phyloP scores from a whole-genome alignment of 495 filamentous ascomycete species.

The Massariosphaeria phaeospora region DNA sequence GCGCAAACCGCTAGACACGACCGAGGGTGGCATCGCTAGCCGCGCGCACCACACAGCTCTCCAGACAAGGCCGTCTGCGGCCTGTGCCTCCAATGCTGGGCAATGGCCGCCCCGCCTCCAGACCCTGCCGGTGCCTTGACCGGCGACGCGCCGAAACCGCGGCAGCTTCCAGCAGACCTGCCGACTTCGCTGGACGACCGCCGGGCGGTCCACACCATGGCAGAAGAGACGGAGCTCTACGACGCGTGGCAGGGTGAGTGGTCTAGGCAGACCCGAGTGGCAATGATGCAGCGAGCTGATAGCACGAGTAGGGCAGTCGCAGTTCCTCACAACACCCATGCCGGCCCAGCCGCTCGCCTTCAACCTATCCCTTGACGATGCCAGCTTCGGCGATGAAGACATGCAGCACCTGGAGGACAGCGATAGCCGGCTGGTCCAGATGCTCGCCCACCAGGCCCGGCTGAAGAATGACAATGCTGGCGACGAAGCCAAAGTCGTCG shows the following conservation, averaged over 20 bases:
- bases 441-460: constrained; percentile 89
- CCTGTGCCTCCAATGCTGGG: neutral
- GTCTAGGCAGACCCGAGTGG: neutral
- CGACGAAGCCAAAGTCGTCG: constrained; percentile 73
- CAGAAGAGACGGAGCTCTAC: constrained; percentile 87
- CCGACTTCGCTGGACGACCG: constrained; percentile 89
- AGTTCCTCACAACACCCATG: constrained; percentile 82
- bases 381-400: constrained; percentile 57
- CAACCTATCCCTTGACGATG: constrained; percentile 76
- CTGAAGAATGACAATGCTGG: constrained; percentile 67
- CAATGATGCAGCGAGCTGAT: constrained; percentile 1
- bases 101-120: constrained; percentile 29
- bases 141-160: constrained; percentile 34
- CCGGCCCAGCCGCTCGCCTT: constrained; percentile 78
- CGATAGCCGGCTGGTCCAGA: constrained; percentile 85
- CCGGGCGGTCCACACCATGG: constrained; percentile 53
- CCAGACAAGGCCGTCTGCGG: neutral
- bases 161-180: constrained; percentile 74
- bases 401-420: constrained; percentile 67
- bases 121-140: constrained; percentile 18
- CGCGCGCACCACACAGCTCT: neutral
- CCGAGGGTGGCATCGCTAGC: no score
- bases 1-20: no score
- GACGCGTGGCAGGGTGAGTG: constrained; percentile 93
- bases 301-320: constrained; percentile 69